phyloP scores from a whole-genome alignment of 139 green algal genomes.

The Tetraselmis striata region DNA sequence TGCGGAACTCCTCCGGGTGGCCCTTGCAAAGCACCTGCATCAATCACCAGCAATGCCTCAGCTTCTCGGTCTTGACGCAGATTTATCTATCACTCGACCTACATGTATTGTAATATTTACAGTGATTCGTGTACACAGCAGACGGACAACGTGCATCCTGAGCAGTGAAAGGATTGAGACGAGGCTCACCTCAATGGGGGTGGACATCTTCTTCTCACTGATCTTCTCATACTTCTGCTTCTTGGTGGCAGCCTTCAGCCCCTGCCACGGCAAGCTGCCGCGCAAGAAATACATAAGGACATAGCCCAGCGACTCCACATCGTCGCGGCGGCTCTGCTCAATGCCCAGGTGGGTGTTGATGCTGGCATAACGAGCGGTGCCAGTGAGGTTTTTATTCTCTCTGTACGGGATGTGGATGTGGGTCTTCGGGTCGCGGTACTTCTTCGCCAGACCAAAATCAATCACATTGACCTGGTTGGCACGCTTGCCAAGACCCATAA shows the following conservation, averaged over 20 bases:
- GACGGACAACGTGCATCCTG: too few species aligned
- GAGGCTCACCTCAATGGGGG: constrained; percentile 79
- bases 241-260: constrained; percentile 97
- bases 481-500: constrained; percentile 95
- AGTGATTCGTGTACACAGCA: too few species aligned
- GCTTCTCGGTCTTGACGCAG: too few species aligned
- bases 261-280: constrained; percentile 93
- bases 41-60: too few species aligned
- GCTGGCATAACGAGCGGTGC: constrained; percentile 95
- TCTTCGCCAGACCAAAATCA: constrained; percentile 99
- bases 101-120: too few species aligned
- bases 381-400: constrained; percentile 99
- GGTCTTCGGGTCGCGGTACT: constrained; percentile 97
- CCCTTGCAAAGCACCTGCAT: constrained; percentile 86
- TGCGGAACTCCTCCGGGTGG: constrained; percentile 93
- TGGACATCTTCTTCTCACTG: constrained; percentile 99
- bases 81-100: too few species aligned
- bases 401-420: constrained; percentile 99
- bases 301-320: constrained; percentile 94
- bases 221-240: constrained; percentile 99
- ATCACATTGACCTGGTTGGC: constrained; percentile 99
- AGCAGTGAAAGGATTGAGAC: too few species aligned
- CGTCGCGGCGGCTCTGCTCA: constrained; percentile 92
- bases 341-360: constrained; percentile 99
- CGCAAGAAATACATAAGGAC: constrained; percentile 99